Conservation (phyloP, 2,329 filamentous ascomycete species). For the Botrytis tulipae region DNA sequence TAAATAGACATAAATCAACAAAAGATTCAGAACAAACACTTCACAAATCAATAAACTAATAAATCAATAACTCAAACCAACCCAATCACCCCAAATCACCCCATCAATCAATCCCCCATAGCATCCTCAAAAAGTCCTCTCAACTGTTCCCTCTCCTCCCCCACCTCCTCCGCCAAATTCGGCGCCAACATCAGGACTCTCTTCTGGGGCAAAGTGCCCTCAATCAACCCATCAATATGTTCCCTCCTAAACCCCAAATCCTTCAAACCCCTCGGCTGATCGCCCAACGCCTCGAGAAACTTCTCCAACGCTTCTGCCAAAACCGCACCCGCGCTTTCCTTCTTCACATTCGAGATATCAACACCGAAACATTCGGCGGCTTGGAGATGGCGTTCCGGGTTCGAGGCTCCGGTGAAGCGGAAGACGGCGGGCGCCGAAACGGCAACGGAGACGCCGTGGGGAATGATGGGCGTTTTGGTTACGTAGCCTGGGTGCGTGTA, state of each 20-base stretch:
- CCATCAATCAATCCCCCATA: constrained; percentile 38
- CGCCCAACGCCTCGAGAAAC: constrained; percentile 81
- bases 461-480: constrained; percentile 75
- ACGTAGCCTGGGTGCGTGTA: constrained; percentile 89
- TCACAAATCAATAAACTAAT: background rate
- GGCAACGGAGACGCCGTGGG: constrained; percentile 92
- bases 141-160: constrained; percentile 70
- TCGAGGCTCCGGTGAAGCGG: constrained; percentile 85
- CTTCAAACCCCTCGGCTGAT: constrained; percentile 85
- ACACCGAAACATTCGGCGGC: constrained; percentile 90
- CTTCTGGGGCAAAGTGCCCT: constrained; percentile 90
- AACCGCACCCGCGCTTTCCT: constrained; percentile 85
- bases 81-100: background rate
- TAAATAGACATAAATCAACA: background rate
- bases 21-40: too few species aligned
- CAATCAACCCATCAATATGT: constrained; percentile 80
- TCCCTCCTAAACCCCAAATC: constrained; percentile 73
- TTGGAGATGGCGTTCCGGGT: constrained; percentile 85
- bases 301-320: constrained; percentile 76
- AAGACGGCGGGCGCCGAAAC: constrained; percentile 94
- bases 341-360: constrained; percentile 83
- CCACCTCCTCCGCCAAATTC: constrained; percentile 67
- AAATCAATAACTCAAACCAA: background rate
- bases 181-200: constrained; percentile 91
- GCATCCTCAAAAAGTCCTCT: constrained; percentile 65